These are phyloP conservation scores for Hsuehochloa calcarea DNA, from an alignment of 176 grass and related monocot species.

Conservation along the genomic window DNA sequence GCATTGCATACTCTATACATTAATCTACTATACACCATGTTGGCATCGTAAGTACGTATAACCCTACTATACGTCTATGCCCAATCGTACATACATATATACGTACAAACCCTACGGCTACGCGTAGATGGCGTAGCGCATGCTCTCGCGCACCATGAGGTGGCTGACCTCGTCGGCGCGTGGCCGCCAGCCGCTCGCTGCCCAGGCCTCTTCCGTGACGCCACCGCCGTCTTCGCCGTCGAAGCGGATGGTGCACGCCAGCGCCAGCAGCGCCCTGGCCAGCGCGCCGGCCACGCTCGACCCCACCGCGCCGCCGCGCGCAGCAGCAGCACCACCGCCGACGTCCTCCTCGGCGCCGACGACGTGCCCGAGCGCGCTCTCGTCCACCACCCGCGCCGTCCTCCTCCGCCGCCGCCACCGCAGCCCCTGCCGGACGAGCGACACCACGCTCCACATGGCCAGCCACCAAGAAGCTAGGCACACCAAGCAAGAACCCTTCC, in stretches of 20 bases:
- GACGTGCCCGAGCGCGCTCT: constrained; percentile 39
- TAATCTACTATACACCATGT: neutral
- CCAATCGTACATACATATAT: neutral
- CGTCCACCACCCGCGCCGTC: constrained; percentile 55
- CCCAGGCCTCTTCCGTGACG: constrained; percentile 43
- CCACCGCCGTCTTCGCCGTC: constrained; percentile 40
- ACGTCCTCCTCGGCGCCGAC: neutral
- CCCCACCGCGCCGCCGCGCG: neutral
- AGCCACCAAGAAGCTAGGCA: neutral
- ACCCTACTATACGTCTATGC: neutral
- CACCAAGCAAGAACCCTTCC: neutral
- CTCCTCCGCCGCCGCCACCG: constrained; percentile 31
- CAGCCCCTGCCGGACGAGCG: constrained; percentile 39
- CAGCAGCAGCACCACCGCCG: neutral
- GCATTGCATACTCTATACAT: neutral
- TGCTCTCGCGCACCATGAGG: constrained; percentile 74
- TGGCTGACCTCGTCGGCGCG: constrained; percentile 64
- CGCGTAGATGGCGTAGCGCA: constrained; percentile 75
- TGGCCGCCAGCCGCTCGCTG: constrained; percentile 42
- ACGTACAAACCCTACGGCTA: constrained; percentile 16
- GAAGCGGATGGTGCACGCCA: constrained; percentile 46
- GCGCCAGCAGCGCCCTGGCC: constrained; percentile 49
- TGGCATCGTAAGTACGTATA: neutral
- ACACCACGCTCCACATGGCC: constrained; percentile 42
- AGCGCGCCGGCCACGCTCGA: constrained; percentile 31